These are phyloP conservation scores for Jaapia argillacea DNA, from an alignment of 768 basidiomycete species.

Conservation along the genomic window DNA sequence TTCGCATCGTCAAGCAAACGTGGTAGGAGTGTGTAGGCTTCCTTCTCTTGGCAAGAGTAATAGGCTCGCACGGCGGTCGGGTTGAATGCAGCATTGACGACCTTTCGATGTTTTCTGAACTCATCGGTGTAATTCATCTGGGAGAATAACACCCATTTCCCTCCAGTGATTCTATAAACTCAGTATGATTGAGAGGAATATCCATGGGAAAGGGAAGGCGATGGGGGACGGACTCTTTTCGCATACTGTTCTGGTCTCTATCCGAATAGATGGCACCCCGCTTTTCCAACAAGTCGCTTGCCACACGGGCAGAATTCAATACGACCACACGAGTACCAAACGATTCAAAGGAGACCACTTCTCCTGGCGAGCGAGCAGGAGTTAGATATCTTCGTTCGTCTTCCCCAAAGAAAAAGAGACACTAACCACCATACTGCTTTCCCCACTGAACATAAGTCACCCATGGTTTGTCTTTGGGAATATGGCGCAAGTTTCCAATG, in stretches of 20 bases:
- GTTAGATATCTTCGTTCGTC: not conserved
- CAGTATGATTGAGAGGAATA: not conserved
- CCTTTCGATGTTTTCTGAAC: not conserved
- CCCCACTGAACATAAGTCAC: not conserved
- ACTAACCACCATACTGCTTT: not conserved
- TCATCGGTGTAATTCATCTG: not conserved
- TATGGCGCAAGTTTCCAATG: not conserved
- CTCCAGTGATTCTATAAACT: not conserved
- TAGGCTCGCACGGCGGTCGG: not conserved
- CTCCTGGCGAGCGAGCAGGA: not conserved
- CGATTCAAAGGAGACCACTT: not conserved
- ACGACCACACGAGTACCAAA: not conserved
- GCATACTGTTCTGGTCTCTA: not conserved
- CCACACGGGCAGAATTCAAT: not conserved
- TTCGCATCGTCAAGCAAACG: not conserved
- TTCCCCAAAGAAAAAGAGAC: not conserved
- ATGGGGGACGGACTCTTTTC: not conserved
- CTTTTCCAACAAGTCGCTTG: not conserved
- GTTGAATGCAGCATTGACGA: not conserved
- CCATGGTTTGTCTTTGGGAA: not conserved
- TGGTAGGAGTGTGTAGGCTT: not conserved
- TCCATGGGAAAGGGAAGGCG: not conserved
- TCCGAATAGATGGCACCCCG: conserved; percentile 1
- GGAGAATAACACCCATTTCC: not conserved
- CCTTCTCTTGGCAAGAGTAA: not conserved